Conservation (phyloP, 352 stramenopile genomes). For the Thalassiosira livingstoniorum region DNA sequence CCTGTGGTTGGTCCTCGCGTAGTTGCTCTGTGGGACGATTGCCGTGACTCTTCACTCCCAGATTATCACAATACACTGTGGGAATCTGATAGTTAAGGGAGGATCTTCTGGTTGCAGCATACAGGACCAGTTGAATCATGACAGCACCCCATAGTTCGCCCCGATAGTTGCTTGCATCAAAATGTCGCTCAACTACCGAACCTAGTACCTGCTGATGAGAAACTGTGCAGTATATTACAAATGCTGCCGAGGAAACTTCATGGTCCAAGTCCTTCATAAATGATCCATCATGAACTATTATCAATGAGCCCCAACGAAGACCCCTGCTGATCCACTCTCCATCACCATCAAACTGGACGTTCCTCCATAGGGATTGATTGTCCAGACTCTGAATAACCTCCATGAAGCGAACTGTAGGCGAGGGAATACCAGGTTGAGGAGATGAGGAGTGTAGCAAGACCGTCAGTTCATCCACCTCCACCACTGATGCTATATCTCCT, state of each 20-base stretch:
- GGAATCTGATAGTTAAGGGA: not conserved
- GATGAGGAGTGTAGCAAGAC: too few species aligned
- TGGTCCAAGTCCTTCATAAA: constrained; percentile 3
- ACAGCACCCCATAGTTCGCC: constrained; percentile 17
- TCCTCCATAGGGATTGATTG: too few species aligned
- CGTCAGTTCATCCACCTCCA: too few species aligned
- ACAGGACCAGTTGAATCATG: not conserved
- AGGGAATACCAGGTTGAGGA: too few species aligned
- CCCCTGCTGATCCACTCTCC: constrained; percentile 10
- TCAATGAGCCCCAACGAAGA: not conserved
- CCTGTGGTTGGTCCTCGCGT: constrained; percentile 31
- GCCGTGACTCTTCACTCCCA: constrained; percentile 37
- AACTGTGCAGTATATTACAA: constrained; percentile 1
- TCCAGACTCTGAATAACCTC: too few species aligned
- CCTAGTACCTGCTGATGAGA: not conserved
- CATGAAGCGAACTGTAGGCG: too few species aligned
- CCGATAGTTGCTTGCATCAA: constrained; percentile 22
- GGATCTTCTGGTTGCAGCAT: not conserved
- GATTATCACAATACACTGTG: constrained; percentile 40
- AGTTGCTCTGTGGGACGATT: not conserved
- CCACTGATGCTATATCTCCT: too few species aligned
- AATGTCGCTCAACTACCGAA: not conserved
- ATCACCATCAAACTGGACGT: constrained; percentile 5
- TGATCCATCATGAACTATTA: constrained; percentile 17
- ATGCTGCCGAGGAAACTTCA: not conserved